phyloP scores from a whole-genome alignment of 2,329 filamentous ascomycete species.

The Colletotrichum sp. region DNA sequence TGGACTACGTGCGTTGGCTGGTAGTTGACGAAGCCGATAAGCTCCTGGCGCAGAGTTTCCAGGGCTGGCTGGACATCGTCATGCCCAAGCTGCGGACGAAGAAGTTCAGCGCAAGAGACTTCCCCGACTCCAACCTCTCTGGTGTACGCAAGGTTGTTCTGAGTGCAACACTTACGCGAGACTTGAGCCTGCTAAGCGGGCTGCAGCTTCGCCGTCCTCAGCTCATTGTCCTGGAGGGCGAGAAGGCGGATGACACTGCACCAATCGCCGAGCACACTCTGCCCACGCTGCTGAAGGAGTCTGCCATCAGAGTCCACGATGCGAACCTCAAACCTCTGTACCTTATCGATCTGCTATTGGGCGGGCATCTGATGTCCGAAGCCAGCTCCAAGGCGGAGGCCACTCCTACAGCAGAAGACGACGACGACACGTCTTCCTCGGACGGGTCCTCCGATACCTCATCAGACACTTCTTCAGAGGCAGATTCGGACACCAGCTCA shows the following conservation, averaged over 20 bases:
- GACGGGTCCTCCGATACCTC: slow-evolving; percentile 35
- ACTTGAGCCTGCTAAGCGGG: slow-evolving; percentile 79
- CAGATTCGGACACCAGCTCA: slow-evolving; percentile 24
- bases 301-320: slow-evolving; percentile 71
- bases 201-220: slow-evolving; percentile 76
- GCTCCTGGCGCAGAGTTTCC: slow-evolving; percentile 87
- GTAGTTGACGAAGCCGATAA: slow-evolving; percentile 95
- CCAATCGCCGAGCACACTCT: slow-evolving; percentile 55
- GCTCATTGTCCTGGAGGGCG: slow-evolving; percentile 75
- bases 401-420: slow-evolving; percentile 16
- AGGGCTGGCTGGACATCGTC: slow-evolving; percentile 83
- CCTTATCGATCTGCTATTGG: slow-evolving; percentile 76
- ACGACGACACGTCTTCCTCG: slow-evolving; percentile 30
- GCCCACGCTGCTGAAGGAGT: slow-evolving; percentile 68
- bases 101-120: slow-evolving; percentile 57
- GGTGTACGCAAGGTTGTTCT: slow-evolving; percentile 82
- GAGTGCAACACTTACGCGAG: slow-evolving; percentile 90
- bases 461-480: slow-evolving; percentile 35
- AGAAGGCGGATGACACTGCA: slow-evolving; percentile 41
- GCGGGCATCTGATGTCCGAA: slow-evolving; percentile 48
- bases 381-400: slow-evolving; percentile 20
- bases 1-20: slow-evolving; percentile 84
- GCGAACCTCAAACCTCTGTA: slow-evolving; percentile 80
- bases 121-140: slow-evolving; percentile 54
- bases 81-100: slow-evolving; percentile 63